Evolutionary conservation across 1,284 basidiomycete genomes (phyloP), one percentile per base, ranked within the genome.

Genomic region (Vanrija humicola): DNA sequence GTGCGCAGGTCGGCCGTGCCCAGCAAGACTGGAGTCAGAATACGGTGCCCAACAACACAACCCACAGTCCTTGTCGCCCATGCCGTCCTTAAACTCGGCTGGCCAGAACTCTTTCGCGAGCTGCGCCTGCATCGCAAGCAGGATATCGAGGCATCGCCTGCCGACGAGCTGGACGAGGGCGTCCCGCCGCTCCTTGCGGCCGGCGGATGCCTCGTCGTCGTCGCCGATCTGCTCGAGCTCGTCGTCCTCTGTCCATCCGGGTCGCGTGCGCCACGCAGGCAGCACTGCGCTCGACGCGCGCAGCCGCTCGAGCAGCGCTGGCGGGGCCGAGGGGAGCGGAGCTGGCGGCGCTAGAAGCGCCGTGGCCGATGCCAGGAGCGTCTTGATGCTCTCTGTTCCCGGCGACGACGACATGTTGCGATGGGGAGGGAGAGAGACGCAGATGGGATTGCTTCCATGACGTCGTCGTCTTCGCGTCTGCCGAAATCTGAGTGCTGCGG

Each of bases 81-180:
- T 43, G 5, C 57, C 64, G 21, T 48, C 60, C n/a, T 60, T 54
- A 23, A 48, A 43, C 1, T 65, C 64, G 10, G 58, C 49, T 0
- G 70, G 67, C 68, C 68, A 70, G 50, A 66, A 68, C 55, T 72
- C 70, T 53, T 56, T 66, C 23, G 53, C 57, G 39, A 72, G 50
- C 48, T 48, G 60, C 12, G 16, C 26, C 42, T 70, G 70, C 50
- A 72, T 60, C 5, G 55, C 64, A 16, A 52, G 53, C 18, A 66
- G 42, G 43, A 70, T 18, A 26, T 64, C 65, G 42, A 72, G 61
- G 44, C 64, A 64, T 25, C 68, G 61, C 52, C 65, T 48, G 2
- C 63, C 62, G 18, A 52, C 55, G 39, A 49, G 46, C 46, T 42
- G 47, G 0, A 56, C 47, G 5, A 56, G 55, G 1, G 43, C 23